Evolutionary conservation across 2,329 filamentous ascomycete genomes (phyloP), one percentile per base, ranked within the genome.

Genomic region (Botrytis squamosa): DNA sequence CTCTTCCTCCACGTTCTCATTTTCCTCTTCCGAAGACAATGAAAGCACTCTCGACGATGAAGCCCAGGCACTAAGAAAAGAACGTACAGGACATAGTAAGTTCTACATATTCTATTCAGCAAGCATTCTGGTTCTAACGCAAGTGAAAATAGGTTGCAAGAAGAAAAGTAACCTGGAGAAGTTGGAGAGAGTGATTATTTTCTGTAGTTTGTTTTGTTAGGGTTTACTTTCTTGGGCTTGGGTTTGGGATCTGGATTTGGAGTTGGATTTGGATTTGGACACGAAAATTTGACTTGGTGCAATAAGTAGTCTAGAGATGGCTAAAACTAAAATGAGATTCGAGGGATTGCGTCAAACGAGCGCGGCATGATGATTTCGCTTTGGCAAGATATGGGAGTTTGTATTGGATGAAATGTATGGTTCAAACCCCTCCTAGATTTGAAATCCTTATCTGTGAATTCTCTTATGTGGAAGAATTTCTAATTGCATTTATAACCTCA

Each of bases 341-440:
- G 7, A 55, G 52, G 25, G 25, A n/a, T n/a, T n/a, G 49, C 25
- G n/a, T n/a, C 25, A 14, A 22, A n/a, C 12, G 4, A 25, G 10
- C 12, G 12, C 49, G 5, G 0, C 2, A n/a, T 55, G n/a, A 29
- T 33, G 33, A 33, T 3, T 33, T 33, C 33, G 33, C 33, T 25
- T 12, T 4, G 4, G 10, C 10, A n/a, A 14, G 22, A 52, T 18
- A 29, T 29, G 4, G n/a, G 14, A 33, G 14, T 29, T 29, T 33
- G 3, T 16, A 57, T 1, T 29, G 0, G 7, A 57, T 57, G n/a
- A 29, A 18, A 18, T 4, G 1, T 18, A 4, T 29, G 52, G 12
- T 29, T 3, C 3, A 18, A n/a, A 18, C 9, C 16, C 0, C 2
- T 29, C 1, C n/a, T 29, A 18, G n/a, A 33, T 8, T 9, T 33